Evolutionary conservation across 176 grass and related monocot species (phyloP).

Genomic region (Zoysia pacifica): DNA sequence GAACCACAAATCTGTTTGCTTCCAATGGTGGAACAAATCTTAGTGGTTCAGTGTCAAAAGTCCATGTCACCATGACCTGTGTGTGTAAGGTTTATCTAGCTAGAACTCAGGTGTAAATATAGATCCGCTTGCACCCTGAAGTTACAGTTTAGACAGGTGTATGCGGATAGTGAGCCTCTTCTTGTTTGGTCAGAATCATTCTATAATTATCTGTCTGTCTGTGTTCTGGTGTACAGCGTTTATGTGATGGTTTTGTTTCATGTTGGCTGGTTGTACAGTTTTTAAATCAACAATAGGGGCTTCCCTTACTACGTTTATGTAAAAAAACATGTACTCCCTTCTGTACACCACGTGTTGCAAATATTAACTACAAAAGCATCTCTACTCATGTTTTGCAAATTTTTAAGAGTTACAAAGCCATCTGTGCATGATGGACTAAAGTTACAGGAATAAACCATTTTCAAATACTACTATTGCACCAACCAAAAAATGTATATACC

Average conservation of each 20-base stretch:
- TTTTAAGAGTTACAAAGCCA: conserved; percentile 14
- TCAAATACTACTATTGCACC: neutral
- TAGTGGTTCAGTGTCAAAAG: conserved; percentile 12
- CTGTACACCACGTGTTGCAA: no score
- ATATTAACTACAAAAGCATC: neutral
- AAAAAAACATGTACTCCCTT: no score
- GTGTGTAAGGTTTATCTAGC: neutral
- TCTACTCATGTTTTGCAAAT: neutral
- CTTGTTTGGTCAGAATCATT: no score
- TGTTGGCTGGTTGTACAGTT: no score
- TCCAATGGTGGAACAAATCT: neutral
- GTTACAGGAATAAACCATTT: neutral
- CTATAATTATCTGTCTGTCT: no score
- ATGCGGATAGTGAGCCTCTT: no score
- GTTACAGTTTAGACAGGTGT: no score
- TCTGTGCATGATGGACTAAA: neutral
- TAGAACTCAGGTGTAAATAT: neutral
- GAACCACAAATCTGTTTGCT: neutral
- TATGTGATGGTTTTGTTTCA: no score
- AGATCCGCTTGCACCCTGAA: no score
- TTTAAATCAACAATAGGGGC: no score
- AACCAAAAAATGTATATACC: conserved; percentile 45
- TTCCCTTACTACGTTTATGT: no score
- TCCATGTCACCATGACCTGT: neutral
- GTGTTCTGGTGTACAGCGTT: no score